Base-by-base conservation (phyloP, 306 rosid species). In the Crataegus laevigata region DNA sequence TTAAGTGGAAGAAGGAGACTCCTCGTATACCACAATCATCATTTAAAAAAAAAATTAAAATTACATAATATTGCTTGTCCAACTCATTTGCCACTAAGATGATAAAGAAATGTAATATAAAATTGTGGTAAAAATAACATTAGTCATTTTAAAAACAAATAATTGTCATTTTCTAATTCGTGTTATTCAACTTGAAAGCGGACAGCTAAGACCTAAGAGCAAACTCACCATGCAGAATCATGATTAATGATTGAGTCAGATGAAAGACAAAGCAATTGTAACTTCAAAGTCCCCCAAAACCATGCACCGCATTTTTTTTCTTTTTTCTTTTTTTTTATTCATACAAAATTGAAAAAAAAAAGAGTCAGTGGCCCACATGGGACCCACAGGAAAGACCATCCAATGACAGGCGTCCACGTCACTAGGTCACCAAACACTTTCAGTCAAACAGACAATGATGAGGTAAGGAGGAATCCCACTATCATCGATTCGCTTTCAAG, bases 371-470 rank as follows among this genome's bases (percentile, higher is more conserved):
- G 80, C 59, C 67, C 74, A 80, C 61, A 24, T 77, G 77, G 87
- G 81, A 17, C 73, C 82, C 79, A 11, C 64, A 0, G 11, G 30
- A 18, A 51, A 43, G 69, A 60, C 79, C 69, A 80, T 55, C 82
- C 79, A 81, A 73, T 79, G 85, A 80, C 32, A 72, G 71, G 78
- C 74, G 82, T 73, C 69, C 77, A 71, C 79, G 67, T 82, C 70
- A 51, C 12, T 34, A 42, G 15, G 78, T 30, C 75, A 74, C 58
- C 68, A 72, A 72, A 78, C 70, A 47, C 81, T 82, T 73, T 61
- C 54, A 75, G 96, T 88, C 89, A 88, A 90, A 91, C 54, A 69
- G 4, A 64, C 73, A 79, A 84, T 54, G 79, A 67, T 65, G 17
- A 55, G 71, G 68, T 21, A 3, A 18, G 60, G 60, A 0, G 63